These are phyloP conservation scores for Cymbopogon citratus DNA, from an alignment of 176 grass and related monocot genomes.

Conservation along the genomic window DNA sequence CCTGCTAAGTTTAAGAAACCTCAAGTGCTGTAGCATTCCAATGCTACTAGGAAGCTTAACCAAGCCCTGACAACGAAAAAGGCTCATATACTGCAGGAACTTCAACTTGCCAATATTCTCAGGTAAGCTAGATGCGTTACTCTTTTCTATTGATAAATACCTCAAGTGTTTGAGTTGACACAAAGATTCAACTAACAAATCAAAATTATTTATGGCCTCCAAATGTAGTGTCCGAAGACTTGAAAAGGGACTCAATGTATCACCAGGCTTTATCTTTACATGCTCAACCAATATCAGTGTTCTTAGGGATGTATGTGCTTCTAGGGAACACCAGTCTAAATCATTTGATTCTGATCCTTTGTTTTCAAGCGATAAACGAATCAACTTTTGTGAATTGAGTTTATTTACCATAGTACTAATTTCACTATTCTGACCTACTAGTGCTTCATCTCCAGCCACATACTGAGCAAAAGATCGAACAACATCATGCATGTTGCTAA, in stretches of 20 bases:
- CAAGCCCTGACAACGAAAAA: not conserved
- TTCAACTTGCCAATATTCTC: no score
- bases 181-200: no score
- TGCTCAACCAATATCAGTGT: not conserved
- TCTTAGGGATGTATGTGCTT: not conserved
- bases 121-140: no score
- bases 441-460: not conserved
- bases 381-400: not conserved
- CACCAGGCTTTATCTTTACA: not conserved
- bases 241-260: not conserved
- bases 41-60: not conserved
- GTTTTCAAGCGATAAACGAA: not conserved
- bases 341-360: not conserved
- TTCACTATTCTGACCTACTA: not conserved
- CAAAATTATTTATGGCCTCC: no score
- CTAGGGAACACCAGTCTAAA: not conserved
- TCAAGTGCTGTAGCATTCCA: not conserved
- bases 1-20: not conserved
- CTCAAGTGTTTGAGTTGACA: no score
- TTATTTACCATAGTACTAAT: not conserved
- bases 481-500: conserved; percentile 21
- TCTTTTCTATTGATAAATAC: not conserved
- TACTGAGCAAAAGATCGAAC: not conserved
- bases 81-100: no score
- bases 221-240: not conserved